A percentile compares a stretch with the other conserved stretches of the same genome.
Evolutionary conservation across 208 protist species (phyloP).

Genomic region (Crithidia brevicula): DNA sequence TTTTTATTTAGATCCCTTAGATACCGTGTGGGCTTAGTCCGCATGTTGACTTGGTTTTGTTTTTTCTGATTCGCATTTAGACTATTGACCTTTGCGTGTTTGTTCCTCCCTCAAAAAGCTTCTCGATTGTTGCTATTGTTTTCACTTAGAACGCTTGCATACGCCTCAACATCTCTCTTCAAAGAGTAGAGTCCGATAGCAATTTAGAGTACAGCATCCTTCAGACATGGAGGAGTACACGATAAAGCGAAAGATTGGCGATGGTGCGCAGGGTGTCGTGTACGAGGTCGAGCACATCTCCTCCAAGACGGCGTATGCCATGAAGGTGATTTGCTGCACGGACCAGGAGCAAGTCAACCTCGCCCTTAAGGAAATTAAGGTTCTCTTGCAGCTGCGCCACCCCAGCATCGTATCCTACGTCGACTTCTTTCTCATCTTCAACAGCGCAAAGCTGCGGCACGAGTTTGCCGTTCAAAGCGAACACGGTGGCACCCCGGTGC

Average conservation of each 20-base stretch:
- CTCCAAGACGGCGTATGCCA: constrained; percentile 64
- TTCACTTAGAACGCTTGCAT: too few species aligned
- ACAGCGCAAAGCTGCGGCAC: constrained; percentile 52
- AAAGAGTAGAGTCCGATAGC: too few species aligned
- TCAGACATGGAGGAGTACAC: constrained; percentile 86
- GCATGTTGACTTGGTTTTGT: too few species aligned
- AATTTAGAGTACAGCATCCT: too few species aligned
- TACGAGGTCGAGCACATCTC: constrained; percentile 65
- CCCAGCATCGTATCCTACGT: constrained; percentile 84
- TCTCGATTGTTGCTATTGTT: too few species aligned
- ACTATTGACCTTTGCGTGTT: too few species aligned
- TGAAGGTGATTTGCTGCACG: constrained; percentile 85
- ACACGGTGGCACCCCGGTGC: constrained; percentile 7
- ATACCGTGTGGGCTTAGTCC: too few species aligned
- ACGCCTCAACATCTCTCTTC: too few species aligned
- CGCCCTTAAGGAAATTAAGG: constrained; percentile 88
- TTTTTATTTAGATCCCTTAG: too few species aligned
- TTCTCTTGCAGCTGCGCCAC: constrained; percentile 79
- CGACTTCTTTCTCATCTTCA: constrained; percentile 89
- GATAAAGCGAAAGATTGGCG: constrained; percentile 65
- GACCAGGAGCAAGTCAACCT: constrained; percentile 71
- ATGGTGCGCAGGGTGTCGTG: constrained; percentile 83
- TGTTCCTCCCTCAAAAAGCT: too few species aligned
- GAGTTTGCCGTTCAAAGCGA: constrained; percentile 46
- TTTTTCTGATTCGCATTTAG: too few species aligned